Conservation (phyloP, 768 basidiomycete genomes). For the Multifurca ochricompacta region DNA sequence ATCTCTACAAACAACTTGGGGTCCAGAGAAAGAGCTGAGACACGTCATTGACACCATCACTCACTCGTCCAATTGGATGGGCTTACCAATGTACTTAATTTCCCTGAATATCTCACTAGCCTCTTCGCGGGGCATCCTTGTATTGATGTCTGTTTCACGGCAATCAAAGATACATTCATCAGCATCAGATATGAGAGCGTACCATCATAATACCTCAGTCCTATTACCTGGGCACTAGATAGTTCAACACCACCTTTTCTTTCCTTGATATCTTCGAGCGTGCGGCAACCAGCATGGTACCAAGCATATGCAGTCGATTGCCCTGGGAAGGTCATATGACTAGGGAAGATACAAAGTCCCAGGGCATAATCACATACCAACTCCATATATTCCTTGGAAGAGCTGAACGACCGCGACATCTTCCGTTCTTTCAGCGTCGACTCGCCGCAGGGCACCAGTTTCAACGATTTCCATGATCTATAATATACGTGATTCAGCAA, state of each 20-base stretch:
- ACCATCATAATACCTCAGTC: constrained; percentile 66
- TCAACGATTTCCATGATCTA: constrained; percentile 78
- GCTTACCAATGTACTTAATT: constrained; percentile 63
- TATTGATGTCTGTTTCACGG: constrained; percentile 53
- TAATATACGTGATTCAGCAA: background rate
- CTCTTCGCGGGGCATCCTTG: constrained; percentile 79
- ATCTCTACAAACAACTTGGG: constrained; percentile 66
- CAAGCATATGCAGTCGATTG: constrained; percentile 59
- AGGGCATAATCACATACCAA: constrained; percentile 45
- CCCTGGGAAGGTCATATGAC: constrained; percentile 34
- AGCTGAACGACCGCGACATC: constrained; percentile 47
- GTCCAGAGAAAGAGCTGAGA: constrained; percentile 62
- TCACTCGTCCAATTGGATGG: background rate
- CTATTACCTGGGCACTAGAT: constrained; percentile 54
- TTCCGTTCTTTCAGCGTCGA: constrained; percentile 57
- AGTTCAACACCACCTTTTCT: constrained; percentile 57
- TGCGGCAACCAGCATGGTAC: constrained; percentile 70
- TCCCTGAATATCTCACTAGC: constrained; percentile 63
- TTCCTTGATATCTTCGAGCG: constrained; percentile 61
- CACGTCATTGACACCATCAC: background rate
- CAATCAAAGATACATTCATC: background rate
- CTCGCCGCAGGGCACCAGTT: constrained; percentile 64
- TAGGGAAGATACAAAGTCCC: no score
- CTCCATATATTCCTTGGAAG: constrained; percentile 82
- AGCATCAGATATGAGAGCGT: constrained; percentile 10